Evolutionary conservation across 2,329 filamentous ascomycete genomes (phyloP).

Genomic region (Lachnellula subtilissima): DNA sequence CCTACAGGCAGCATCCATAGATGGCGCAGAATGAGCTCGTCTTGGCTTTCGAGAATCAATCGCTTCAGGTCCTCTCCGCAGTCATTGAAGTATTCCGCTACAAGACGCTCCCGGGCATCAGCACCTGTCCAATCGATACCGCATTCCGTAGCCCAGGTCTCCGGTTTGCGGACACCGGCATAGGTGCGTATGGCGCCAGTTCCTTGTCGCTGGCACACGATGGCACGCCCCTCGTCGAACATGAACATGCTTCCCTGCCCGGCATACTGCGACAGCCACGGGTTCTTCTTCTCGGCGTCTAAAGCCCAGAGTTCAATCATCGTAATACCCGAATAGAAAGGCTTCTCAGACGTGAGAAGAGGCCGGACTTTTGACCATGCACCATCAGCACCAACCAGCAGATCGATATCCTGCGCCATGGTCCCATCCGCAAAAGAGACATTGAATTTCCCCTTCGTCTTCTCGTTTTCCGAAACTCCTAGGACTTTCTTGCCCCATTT

Average conservation of each 20-base stretch:
- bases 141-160: slow-evolving; percentile 20
- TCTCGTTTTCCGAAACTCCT: slow-evolving; percentile 4
- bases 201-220: slow-evolving; percentile 38
- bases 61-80: slow-evolving; percentile 20
- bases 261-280: slow-evolving; percentile 33
- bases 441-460: slow-evolving; percentile 9
- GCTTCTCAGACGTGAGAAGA: slow-evolving; percentile 29
- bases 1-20: slow-evolving; percentile 33
- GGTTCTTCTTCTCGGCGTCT: slow-evolving; percentile 31
- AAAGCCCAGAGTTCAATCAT: slow-evolving; percentile 23
- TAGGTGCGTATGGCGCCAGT: slow-evolving; percentile 35
- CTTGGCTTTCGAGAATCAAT: slow-evolving; percentile 11
- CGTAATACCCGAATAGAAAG: slow-evolving; percentile 35
- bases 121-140: slow-evolving; percentile 21
- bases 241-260: slow-evolving; percentile 34
- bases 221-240: slow-evolving; percentile 29
- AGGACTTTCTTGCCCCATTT: slow-evolving; percentile 37
- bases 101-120: slow-evolving; percentile 10
- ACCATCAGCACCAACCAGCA: slow-evolving; percentile 39
- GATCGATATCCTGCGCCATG: slow-evolving; percentile 29
- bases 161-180: slow-evolving; percentile 19
- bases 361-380: slow-evolving; percentile 38
- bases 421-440: slow-evolving; percentile 10
- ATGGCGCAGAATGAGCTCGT: slow-evolving; percentile 17
- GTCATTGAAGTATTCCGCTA: slow-evolving; percentile 15